Percentiles rank a stretch among this genome's conserved stretches.
phyloP scores from a whole-genome alignment of 1,284 basidiomycete species.

The Puccinia hordei region DNA sequence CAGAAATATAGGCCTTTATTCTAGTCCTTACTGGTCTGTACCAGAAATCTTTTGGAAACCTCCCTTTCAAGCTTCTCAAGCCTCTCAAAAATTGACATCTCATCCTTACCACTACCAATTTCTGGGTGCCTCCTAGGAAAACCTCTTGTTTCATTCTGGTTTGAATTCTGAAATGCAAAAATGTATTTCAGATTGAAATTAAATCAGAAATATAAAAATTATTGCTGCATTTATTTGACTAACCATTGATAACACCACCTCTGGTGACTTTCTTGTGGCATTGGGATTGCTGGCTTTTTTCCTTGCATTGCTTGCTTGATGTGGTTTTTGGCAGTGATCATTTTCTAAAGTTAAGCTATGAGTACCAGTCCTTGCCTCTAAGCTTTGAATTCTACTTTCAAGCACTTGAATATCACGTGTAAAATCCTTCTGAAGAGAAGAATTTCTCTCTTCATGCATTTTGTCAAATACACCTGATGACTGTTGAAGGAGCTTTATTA shows the following conservation, averaged over 20 bases:
- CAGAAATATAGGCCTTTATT: too few species aligned
- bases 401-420: constrained; percentile 52
- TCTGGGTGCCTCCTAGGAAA: background rate
- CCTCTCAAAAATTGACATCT: background rate
- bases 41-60: background rate
- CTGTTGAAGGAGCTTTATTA: constrained; percentile 53
- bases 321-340: background rate
- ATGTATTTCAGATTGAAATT: background rate
- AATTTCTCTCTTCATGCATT: constrained; percentile 46
- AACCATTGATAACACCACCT: background rate
- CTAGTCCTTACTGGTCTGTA: too few species aligned
- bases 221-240: background rate
- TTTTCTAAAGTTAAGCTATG: background rate
- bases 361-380: constrained; percentile 9
- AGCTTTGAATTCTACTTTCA: constrained; percentile 46
- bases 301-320: background rate
- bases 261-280: background rate
- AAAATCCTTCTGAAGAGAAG: constrained; percentile 36
- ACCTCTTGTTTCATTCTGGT: background rate
- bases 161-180: background rate
- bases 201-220: background rate
- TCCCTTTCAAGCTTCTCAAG: constrained; percentile 31
- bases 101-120: background rate
- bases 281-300: background rate
- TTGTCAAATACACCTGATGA: constrained; percentile 51